These are phyloP conservation scores for Wickerhamomyces sydowiorum DNA, from an alignment of 805 yeast genomes.

Conservation along the genomic window DNA sequence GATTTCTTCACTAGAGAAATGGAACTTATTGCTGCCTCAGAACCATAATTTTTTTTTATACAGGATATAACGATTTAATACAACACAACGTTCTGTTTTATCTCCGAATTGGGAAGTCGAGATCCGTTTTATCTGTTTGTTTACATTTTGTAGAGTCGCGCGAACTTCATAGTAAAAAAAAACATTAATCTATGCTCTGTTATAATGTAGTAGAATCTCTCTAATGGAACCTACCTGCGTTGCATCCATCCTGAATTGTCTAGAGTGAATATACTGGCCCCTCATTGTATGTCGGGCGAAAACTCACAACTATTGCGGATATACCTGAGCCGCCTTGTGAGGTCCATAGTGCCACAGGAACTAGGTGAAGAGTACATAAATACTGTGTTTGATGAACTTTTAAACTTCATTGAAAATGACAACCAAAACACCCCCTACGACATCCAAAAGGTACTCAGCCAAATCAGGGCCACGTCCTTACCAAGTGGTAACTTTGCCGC, in stretches of 20 bases:
- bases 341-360: slow-evolving; percentile 8
- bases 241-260: no score
- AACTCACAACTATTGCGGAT: slow-evolving; percentile 4
- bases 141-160: not conserved
- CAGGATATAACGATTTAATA: no score
- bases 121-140: not conserved
- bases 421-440: not conserved
- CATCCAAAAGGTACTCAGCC: not conserved
- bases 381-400: slow-evolving; percentile 12
- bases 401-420: slow-evolving; percentile 14
- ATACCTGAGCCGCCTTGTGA: slow-evolving; percentile 16
- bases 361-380: slow-evolving; percentile 9
- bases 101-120: slow-evolving; percentile 9
- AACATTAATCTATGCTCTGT: no score
- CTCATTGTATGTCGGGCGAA: slow-evolving; percentile 5
- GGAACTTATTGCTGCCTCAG: slow-evolving; percentile 19
- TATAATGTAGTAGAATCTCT: no score
- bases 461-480: not conserved
- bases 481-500: not conserved
- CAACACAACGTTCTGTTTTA: no score
- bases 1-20: slow-evolving; percentile 39
- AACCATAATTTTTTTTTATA: no score
- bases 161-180: no score
- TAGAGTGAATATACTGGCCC: no score
- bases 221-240: no score